A percentile compares a stretch with the other conserved stretches of the same genome.
phyloP scores from a whole-genome alignment of 768 basidiomycete species.

The Kwoniella dendrophila region DNA sequence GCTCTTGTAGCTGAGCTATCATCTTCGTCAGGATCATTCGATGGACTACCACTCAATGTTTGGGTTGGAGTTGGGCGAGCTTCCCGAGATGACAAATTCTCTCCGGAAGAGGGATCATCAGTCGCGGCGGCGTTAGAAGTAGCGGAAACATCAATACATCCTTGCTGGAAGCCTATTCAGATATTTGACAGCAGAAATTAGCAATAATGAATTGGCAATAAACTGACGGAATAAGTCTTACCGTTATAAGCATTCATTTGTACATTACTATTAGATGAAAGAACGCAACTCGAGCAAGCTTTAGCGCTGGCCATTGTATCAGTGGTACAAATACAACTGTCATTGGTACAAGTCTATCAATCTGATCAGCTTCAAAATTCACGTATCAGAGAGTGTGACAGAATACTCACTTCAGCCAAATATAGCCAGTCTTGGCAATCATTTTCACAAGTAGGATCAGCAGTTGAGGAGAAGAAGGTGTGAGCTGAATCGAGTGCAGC shows the following conservation, averaged over 20 bases:
- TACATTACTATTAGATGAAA: constrained; percentile 1
- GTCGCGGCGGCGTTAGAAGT: not conserved
- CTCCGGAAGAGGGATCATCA: not conserved
- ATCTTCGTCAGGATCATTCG: no score
- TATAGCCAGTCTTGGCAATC: constrained; percentile 5
- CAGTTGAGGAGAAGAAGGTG: not conserved
- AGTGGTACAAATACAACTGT: constrained; percentile 1
- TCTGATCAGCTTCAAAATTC: not conserved
- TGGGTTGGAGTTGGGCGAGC: no score
- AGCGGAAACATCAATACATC: not conserved
- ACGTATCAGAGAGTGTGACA: not conserved
- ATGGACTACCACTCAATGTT: no score
- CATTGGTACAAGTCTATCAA: not conserved
- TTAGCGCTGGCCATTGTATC: not conserved
- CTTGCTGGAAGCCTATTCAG: constrained; percentile 2
- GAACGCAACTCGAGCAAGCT: not conserved
- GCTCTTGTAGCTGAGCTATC: not conserved
- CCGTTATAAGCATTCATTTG: constrained; percentile 9
- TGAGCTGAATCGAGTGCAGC: constrained; percentile 4
- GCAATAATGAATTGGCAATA: not conserved
- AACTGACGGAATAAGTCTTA: not conserved
- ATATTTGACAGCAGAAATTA: no score
- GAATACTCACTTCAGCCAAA: not conserved
- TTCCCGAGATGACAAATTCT: no score
- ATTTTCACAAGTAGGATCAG: constrained; percentile 1